These are phyloP conservation scores for Beauveria pseudobassiana DNA, from an alignment of 2,329 filamentous ascomycete species.

Conservation along the genomic window DNA sequence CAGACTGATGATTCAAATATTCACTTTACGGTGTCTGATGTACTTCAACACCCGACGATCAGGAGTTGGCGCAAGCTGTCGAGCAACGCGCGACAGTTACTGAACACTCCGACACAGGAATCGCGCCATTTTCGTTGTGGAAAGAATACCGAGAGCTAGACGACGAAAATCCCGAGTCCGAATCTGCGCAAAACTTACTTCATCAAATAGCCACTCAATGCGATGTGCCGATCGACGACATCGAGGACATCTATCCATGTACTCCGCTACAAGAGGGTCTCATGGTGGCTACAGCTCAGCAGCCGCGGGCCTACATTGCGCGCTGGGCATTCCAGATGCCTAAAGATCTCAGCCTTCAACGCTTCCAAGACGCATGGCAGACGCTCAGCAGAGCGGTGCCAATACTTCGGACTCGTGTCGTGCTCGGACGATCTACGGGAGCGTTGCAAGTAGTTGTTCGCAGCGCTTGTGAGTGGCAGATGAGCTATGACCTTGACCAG, in stretches of 20 bases:
- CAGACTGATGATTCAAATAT: background rate
- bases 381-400: background rate
- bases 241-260: slow-evolving; percentile 12
- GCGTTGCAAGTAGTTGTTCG: background rate
- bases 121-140: slow-evolving; percentile 4
- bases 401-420: background rate
- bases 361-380: background rate
- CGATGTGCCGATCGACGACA: background rate
- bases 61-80: slow-evolving; percentile 8
- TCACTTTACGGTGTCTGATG: background rate
- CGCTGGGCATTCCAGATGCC: background rate
- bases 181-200: background rate
- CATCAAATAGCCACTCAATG: background rate
- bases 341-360: background rate
- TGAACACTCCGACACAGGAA: background rate
- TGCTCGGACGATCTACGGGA: background rate
- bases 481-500: background rate
- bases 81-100: background rate
- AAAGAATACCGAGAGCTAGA: background rate
- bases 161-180: background rate
- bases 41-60: background rate
- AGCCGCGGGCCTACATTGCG: background rate
- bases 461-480: background rate
- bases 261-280: slow-evolving; percentile 10
- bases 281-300: slow-evolving; percentile 10